A percentile compares a stretch with the other conserved stretches of the same genome.
These are phyloP conservation scores for Rosa rugosa DNA, from an alignment of 306 rosid genomes.

Conservation along the genomic window DNA sequence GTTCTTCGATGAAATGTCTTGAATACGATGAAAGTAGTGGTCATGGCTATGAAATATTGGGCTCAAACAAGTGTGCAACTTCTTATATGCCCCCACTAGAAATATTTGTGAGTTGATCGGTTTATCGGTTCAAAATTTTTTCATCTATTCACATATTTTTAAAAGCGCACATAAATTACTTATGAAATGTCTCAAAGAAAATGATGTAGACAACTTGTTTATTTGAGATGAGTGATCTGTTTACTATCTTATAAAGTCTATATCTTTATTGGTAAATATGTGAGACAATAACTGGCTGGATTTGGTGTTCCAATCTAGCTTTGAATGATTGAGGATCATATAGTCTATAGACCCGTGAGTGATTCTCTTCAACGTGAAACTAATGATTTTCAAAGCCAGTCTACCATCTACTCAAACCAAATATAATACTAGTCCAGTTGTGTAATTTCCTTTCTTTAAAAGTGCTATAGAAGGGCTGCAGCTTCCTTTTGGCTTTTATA, in stretches of 20 bases:
- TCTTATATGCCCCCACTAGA: background rate
- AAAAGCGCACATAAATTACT: background rate
- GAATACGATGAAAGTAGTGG: background rate
- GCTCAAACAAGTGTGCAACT: background rate
- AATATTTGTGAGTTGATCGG: too few relatives aligned
- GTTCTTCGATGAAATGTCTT: background rate
- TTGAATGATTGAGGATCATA: conserved; percentile 8
- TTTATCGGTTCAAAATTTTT: too few relatives aligned
- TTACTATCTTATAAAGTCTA: background rate
- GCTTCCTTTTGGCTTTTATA: conserved; percentile 21
- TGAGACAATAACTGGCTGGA: background rate
- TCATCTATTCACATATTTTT: background rate
- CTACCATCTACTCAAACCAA: background rate
- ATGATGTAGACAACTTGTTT: background rate
- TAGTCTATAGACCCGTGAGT: conserved; percentile 28
- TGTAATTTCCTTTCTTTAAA: background rate
- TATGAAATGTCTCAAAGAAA: background rate
- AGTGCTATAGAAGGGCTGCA: background rate
- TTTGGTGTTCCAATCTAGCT: conserved; percentile 10
- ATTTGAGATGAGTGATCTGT: background rate
- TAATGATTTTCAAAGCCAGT: background rate
- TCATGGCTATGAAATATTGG: background rate
- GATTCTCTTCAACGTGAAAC: conserved; percentile 21
- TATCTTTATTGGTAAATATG: background rate
- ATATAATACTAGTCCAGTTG: conserved; percentile 9